A percentile compares a stretch with the other conserved stretches of the same genome.
These are phyloP conservation scores for Torulaspora quercuum DNA, from an alignment of 805 yeast species.

Conservation along the genomic window DNA sequence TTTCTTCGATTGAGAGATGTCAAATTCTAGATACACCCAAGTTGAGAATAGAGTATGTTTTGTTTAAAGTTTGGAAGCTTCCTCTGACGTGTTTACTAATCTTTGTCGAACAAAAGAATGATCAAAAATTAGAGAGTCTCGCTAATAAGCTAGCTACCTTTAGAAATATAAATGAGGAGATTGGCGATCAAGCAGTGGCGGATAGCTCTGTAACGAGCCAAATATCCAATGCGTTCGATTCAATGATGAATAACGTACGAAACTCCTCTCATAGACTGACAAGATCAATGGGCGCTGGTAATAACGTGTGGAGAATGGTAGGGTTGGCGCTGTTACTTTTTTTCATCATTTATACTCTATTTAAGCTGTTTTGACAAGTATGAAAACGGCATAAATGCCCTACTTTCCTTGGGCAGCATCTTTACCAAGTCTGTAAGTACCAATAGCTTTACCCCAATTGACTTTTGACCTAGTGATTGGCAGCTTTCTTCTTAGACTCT, in stretches of 20 bases:
- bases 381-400: slow-evolving; percentile 1
- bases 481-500: slow-evolving; percentile 79
- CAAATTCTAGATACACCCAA: slow-evolving; percentile 34
- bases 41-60: slow-evolving; percentile 31
- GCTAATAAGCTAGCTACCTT: slow-evolving; percentile 64
- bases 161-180: slow-evolving; percentile 63
- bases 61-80: too few relatives aligned
- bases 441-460: slow-evolving; percentile 93
- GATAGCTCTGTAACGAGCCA: slow-evolving; percentile 43
- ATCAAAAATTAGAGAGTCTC: slow-evolving; percentile 55
- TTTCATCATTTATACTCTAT: slow-evolving; percentile 54
- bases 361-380: slow-evolving; percentile 42
- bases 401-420: slow-evolving; percentile 55
- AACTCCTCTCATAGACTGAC: slow-evolving; percentile 50
- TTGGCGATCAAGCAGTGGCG: slow-evolving; percentile 59
- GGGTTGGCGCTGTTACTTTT: slow-evolving; percentile 52
- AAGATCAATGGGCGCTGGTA: slow-evolving; percentile 57
- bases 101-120: slow-evolving; percentile 47
- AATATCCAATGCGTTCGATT: slow-evolving; percentile 50
- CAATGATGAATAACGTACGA: slow-evolving; percentile 47
- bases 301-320: slow-evolving; percentile 56
- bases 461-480: slow-evolving; percentile 90
- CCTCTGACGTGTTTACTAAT: not conserved
- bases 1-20: too few relatives aligned
- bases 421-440: slow-evolving; percentile 81